Evolutionary conservation across 257 asterid genomes (phyloP), one percentile per base, ranked within the genome.

Genomic region (Ehretia macrophylla): DNA sequence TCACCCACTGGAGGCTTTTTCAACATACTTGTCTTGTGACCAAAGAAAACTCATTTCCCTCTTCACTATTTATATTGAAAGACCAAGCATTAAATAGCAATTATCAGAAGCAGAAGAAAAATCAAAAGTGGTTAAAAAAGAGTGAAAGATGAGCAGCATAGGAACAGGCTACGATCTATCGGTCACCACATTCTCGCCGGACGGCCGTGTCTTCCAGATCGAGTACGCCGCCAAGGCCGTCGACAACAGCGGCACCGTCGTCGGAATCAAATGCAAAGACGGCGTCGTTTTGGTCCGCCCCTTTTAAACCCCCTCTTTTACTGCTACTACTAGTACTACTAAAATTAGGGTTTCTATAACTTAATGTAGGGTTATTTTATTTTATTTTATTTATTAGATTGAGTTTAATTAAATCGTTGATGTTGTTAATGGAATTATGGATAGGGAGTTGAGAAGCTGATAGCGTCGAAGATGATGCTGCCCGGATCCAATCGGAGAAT

Each of bases 141-240:
- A 18, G 62, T 27, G 35, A 27, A 78, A 62, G 37, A 90, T 90
- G 97, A 84, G 95, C 75, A 90, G 95, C 84, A 90, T 90, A 49
- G 97, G 96, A 18, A 90, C 96, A 0, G 96, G 97, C 10, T 90
- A 90, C 83, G 97, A 90, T 81, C 84, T 90, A 11, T 86, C 97
- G 5, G 97, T 90, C 48, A 90, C 96, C 5, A 90, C 96, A n/a
- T 90, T 90, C 76, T 90, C 96, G 18, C 97, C 97, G 47, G 97
- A 90, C 63, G 97, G 97, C 8, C 86, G 97, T 21, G 97, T 90
- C 52, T 90, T 90, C 67, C 97, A 90, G 96, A 84, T 90, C 90
- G 97, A 90, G 54, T 90, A 90, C 66, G 97, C 97, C 18, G 96
- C 88, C 60, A 90, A 90, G 68, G 97, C 97, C 38, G 96, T 90